phyloP scores from a whole-genome alignment of 2,329 filamentous ascomycete genomes.

The Emericellopsis cladophorae region DNA sequence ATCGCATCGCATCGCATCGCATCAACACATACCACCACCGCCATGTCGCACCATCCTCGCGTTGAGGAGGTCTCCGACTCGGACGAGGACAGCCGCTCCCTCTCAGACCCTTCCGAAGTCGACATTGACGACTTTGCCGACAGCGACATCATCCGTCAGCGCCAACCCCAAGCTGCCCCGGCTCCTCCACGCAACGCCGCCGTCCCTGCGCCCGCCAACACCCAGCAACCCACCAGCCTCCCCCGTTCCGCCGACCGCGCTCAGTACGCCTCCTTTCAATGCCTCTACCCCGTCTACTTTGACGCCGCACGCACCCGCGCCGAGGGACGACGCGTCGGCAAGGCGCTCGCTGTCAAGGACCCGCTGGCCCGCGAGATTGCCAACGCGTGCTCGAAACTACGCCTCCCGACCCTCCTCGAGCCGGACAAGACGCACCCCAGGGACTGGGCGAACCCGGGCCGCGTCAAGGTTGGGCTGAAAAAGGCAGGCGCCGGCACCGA shows the following conservation, averaged over 20 bases:
- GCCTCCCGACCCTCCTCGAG: conserved; percentile 68
- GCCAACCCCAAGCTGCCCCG: conserved; percentile 14
- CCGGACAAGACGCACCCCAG: conserved; percentile 87
- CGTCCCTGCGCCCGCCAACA: conserved; percentile 12
- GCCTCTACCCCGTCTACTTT: conserved; percentile 93
- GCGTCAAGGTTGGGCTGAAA: conserved; percentile 71
- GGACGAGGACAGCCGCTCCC: conserved; percentile 42
- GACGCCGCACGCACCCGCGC: conserved; percentile 62
- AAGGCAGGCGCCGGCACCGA: conserved; percentile 10
- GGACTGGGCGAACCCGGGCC: conserved; percentile 94
- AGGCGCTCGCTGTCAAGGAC: conserved; percentile 62
- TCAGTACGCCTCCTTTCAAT: conserved; percentile 66
- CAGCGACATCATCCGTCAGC: conserved; percentile 37
- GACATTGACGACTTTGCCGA: conserved; percentile 58
- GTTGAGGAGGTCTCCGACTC: conserved; percentile 89
- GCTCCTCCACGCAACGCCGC: conserved; percentile 18
- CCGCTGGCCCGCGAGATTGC: conserved; percentile 84
- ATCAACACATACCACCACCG: neutral
- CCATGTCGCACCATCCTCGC: conserved; percentile 65
- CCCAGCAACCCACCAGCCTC: conserved; percentile 14
- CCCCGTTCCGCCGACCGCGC: conserved; percentile 31
- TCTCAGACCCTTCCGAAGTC: conserved; percentile 78
- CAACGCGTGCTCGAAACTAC: conserved; percentile 64
- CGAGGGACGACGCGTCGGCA: conserved; percentile 68
- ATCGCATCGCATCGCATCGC: too few species aligned